Evolutionary conservation across 495 filamentous ascomycete genomes (phyloP).

Genomic region (Cairneyella variabilis): DNA sequence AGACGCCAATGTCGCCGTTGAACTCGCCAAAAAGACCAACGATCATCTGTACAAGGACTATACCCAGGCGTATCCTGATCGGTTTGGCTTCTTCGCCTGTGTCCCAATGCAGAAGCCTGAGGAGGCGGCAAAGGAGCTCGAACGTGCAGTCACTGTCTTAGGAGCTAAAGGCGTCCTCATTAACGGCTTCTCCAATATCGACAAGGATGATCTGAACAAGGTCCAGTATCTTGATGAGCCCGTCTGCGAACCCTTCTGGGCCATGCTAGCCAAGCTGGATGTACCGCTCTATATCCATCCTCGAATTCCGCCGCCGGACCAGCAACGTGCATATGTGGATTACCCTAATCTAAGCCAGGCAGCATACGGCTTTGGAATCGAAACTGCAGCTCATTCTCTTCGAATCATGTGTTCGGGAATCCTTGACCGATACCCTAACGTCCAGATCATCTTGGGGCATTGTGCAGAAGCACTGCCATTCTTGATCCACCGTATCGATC

Average conservation of each 20-base stretch:
- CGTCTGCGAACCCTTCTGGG: constrained; percentile 1
- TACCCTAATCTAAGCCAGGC: neutral
- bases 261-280: neutral
- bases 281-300: neutral
- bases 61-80: neutral
- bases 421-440: constrained; percentile 2
- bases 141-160: neutral
- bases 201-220: neutral
- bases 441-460: constrained; percentile 3
- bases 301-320: neutral
- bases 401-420: constrained; percentile 2
- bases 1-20: neutral
- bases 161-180: neutral
- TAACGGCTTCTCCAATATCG: neutral
- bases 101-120: neutral
- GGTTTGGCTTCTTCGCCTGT: neutral
- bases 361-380: neutral
- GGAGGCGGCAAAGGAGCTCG: neutral
- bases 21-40: neutral
- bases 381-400: neutral
- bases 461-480: neutral
- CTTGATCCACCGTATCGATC: neutral
- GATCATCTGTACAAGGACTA: neutral
- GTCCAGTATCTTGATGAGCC: neutral
- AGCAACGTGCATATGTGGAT: neutral